Percentiles rank a stretch among this genome's conserved stretches.
These are phyloP conservation scores for Pochonia chlamydosporia DNA, from an alignment of 2,329 filamentous ascomycete species.

Conservation along the genomic window DNA sequence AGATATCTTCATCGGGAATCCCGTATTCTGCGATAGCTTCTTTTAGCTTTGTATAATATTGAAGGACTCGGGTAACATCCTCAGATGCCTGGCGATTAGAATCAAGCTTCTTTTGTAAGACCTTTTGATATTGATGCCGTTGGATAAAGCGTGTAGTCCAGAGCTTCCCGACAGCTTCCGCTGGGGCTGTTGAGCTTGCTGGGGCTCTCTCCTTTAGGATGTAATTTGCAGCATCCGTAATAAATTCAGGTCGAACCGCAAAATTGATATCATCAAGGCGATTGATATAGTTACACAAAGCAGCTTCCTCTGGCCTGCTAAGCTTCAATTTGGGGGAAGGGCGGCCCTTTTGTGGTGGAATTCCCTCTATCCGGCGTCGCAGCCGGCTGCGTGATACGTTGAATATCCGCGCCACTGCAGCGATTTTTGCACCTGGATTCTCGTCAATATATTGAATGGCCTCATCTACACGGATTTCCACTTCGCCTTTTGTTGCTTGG, in stretches of 20 bases:
- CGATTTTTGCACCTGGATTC: not conserved
- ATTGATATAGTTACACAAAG: conserved; percentile 6
- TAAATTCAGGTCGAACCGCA: conserved; percentile 4
- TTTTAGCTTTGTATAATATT: conserved; percentile 6
- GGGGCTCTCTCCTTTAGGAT: conserved; percentile 1
- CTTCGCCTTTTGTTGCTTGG: not conserved
- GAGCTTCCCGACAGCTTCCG: not conserved
- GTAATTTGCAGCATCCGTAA: conserved; percentile 8
- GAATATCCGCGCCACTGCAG: not conserved
- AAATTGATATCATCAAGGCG: conserved; percentile 3
- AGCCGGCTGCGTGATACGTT: not conserved
- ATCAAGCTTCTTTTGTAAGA: conserved; percentile 7
- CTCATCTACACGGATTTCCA: not conserved
- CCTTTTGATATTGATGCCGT: conserved; percentile 2
- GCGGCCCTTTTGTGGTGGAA: not conserved
- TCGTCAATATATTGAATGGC: not conserved
- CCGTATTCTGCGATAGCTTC: conserved; percentile 3
- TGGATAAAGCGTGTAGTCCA: conserved; percentile 10
- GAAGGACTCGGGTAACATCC: not conserved
- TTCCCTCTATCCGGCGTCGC: not conserved
- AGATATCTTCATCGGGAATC: conserved; percentile 7
- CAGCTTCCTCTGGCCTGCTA: conserved; percentile 2
- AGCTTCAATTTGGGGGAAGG: not conserved
- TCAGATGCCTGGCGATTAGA: conserved; percentile 5
- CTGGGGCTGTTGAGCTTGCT: not conserved